A percentile compares a stretch with the other conserved stretches of the same genome.
Conservation (phyloP, 2,329 filamentous ascomycete genomes). For the Ilyonectria sp. region DNA sequence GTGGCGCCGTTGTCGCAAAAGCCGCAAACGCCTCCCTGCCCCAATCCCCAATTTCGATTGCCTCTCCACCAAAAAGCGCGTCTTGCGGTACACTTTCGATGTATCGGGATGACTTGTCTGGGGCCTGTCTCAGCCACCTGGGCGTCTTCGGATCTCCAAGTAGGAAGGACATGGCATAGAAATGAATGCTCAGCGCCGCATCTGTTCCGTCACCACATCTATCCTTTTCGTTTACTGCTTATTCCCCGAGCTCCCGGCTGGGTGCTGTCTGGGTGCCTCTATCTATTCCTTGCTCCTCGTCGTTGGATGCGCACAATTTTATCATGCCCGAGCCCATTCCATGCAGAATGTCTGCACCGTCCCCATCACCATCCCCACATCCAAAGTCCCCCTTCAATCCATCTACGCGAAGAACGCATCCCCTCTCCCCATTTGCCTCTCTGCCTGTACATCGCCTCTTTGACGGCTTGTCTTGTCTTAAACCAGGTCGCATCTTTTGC, state of each 20-base stretch:
- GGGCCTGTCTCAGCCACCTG: conserved; percentile 25
- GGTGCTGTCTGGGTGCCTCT: neutral
- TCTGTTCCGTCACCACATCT: conserved; percentile 20
- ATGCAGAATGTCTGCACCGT: conserved; percentile 9
- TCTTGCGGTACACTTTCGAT: conserved; percentile 12
- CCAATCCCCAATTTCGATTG: neutral
- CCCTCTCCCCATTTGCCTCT: conserved; percentile 9
- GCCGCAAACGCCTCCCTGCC: conserved; percentile 16
- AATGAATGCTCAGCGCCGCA: conserved; percentile 23
- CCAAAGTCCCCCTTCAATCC: conserved; percentile 16
- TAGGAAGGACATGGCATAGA: conserved; percentile 8
- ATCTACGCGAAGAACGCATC: conserved; percentile 7
- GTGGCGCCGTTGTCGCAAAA: conserved; percentile 17
- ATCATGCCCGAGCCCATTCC: conserved; percentile 17
- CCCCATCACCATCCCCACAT: conserved; percentile 25
- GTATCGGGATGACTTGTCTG: conserved; percentile 15
- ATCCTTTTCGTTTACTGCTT: conserved; percentile 17
- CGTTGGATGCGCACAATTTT: conserved; percentile 15
- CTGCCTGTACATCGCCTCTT: conserved; percentile 6
- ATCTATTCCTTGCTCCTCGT: conserved; percentile 1
- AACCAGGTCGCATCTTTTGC: neutral
- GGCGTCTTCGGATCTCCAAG: conserved; percentile 8
- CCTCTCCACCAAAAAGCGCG: neutral
- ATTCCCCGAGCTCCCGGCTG: conserved; percentile 19
- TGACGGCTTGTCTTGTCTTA: conserved; percentile 6